Evolutionary conservation across 2,329 filamentous ascomycete genomes (phyloP).

Genomic region (Aaosphaeria pasadenensis): DNA sequence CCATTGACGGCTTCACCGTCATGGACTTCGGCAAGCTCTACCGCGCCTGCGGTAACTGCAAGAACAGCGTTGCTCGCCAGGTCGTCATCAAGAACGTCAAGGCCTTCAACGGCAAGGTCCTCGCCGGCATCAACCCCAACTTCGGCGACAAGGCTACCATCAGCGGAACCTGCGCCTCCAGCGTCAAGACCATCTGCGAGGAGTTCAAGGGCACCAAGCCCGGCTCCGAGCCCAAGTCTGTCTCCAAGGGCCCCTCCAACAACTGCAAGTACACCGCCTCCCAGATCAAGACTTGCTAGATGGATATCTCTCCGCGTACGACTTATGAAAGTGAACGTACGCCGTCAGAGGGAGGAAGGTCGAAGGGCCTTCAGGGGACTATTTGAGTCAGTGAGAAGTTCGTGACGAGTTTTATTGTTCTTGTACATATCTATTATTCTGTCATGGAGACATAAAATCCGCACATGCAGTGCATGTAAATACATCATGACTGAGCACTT

Average conservation of each 20-base stretch:
- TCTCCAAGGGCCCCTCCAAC: slow-evolving; percentile 25
- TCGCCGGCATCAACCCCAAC: slow-evolving; percentile 53
- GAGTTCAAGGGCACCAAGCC: slow-evolving; percentile 31
- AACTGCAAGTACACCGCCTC: slow-evolving; percentile 17
- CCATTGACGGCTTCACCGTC: slow-evolving; percentile 34
- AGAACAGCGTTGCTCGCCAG: slow-evolving; percentile 46
- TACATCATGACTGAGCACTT: too few species aligned
- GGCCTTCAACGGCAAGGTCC: slow-evolving; percentile 42
- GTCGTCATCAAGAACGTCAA: slow-evolving; percentile 46
- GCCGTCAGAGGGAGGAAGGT: too few species aligned
- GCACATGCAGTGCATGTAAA: too few species aligned
- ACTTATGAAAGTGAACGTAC: slow-evolving; percentile 41
- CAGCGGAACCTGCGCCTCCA: slow-evolving; percentile 21
- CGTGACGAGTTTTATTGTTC: too few species aligned
- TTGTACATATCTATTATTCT: too few species aligned
- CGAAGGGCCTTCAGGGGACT: too few species aligned
- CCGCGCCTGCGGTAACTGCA: slow-evolving; percentile 48
- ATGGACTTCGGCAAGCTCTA: slow-evolving; percentile 43
- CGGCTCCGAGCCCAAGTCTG: slow-evolving; percentile 25
- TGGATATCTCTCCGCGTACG: too few species aligned
- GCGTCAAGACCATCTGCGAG: slow-evolving; percentile 31
- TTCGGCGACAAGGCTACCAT: slow-evolving; percentile 47
- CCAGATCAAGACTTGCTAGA: slow-evolving; percentile 18
- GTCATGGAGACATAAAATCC: too few species aligned
- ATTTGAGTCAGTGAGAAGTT: too few species aligned